Evolutionary conservation across 78 protist genomes (phyloP).

Genomic region (Emiliania huxleyi): DNA sequence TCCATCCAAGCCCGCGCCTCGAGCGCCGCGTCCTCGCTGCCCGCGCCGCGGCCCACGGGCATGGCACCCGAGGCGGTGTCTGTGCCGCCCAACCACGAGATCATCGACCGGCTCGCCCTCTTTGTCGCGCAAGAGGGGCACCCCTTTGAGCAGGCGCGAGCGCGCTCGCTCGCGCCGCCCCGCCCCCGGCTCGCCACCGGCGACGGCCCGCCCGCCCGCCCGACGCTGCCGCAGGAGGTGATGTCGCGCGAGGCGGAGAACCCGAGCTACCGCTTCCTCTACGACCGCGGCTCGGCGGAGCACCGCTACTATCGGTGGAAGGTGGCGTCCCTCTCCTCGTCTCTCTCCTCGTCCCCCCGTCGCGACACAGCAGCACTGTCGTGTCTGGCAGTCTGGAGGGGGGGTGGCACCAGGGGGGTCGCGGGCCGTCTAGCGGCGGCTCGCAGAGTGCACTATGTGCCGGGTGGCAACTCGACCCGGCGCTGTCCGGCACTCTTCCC

Average conservation of each 20-base stretch:
- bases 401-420: too few species aligned
- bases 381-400: too few species aligned
- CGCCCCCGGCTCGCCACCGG: too few species aligned
- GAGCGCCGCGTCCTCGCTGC: too few species aligned
- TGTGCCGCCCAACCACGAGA: background rate
- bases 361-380: background rate
- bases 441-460: too few species aligned
- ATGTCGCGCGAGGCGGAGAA: constrained; percentile 2
- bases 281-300: background rate
- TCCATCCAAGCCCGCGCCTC: background rate
- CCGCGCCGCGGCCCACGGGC: too few species aligned
- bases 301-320: constrained; percentile 26
- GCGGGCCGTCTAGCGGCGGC: too few species aligned
- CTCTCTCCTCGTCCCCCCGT: background rate
- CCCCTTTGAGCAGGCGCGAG: background rate
- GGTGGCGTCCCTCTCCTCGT: background rate
- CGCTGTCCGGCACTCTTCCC: too few species aligned
- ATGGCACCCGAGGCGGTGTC: too few species aligned
- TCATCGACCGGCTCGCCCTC: constrained; percentile 14
- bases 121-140: constrained; percentile 18
- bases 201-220: background rate
- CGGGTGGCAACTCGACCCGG: too few species aligned
- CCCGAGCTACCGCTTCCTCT: background rate
- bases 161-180: too few species aligned
- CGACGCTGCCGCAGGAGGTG: background rate